phyloP scores from a whole-genome alignment of 2,329 filamentous ascomycete genomes.

The Incumbomyces delicatus region DNA sequence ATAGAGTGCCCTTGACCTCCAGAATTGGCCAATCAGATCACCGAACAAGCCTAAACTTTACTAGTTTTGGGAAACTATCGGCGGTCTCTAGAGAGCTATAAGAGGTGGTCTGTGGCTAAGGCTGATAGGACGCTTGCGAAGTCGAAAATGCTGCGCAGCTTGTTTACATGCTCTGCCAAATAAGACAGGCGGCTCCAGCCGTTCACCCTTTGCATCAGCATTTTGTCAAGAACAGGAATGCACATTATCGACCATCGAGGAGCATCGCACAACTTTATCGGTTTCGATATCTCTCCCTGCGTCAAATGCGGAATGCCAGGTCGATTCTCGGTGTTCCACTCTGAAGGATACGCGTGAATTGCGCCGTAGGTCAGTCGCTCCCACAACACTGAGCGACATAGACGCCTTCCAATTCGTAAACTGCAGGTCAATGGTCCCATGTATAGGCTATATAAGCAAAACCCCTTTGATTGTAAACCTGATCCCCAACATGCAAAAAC shows the following conservation, averaged over 20 bases:
- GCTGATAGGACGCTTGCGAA: slow-evolving; percentile 4
- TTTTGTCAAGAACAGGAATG: neutral
- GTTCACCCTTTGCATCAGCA: neutral
- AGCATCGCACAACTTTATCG: neutral
- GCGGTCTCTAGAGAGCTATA: neutral
- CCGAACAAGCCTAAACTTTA: neutral
- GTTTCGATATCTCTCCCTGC: no score
- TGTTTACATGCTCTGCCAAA: neutral
- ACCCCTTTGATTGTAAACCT: no score
- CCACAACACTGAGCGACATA: no score
- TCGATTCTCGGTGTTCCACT: no score
- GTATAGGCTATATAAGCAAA: no score
- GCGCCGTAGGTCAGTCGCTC: no score
- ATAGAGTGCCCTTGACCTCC: no score
- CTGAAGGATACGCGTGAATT: no score
- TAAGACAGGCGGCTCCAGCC: neutral
- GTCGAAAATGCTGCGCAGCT: neutral
- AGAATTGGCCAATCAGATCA: slow-evolving; percentile 1
- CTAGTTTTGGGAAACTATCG: neutral
- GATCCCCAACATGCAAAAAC: no score
- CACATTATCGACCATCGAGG: neutral
- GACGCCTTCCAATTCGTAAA: no score
- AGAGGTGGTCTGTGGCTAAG: neutral
- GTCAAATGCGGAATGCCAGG: no score
- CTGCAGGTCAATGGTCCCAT: no score